Percentiles rank a stretch among this genome's conserved stretches.
phyloP scores from a whole-genome alignment of 2,329 filamentous ascomycete species.

The Graphilbum ipis-grandicollis region DNA sequence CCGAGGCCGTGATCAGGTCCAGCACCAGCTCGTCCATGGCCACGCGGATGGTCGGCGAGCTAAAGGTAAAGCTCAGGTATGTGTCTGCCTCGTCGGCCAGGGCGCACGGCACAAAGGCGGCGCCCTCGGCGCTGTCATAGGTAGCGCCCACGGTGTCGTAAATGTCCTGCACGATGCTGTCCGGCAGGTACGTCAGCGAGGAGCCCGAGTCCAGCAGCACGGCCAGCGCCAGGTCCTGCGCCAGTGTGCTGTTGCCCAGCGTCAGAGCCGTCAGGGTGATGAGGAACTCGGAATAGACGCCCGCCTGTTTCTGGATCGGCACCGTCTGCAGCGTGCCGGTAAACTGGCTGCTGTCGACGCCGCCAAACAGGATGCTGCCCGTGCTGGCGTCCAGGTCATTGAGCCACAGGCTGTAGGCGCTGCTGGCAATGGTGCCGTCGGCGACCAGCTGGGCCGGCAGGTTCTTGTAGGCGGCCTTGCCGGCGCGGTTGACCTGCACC shows the following conservation, averaged over 20 bases:
- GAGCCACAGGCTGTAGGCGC: conserved; percentile 58
- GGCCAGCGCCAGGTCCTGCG: conserved; percentile 33
- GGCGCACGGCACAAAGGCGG: conserved; percentile 45
- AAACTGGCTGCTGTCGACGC: conserved; percentile 52
- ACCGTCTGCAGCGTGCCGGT: conserved; percentile 45
- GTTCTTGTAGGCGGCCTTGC: conserved; percentile 43
- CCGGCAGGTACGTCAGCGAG: conserved; percentile 48
- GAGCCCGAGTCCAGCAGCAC: conserved; percentile 58
- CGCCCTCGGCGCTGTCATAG: conserved; percentile 32
- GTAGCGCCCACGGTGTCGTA: conserved; percentile 40
- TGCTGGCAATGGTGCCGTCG: conserved; percentile 42
- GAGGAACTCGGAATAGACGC: conserved; percentile 43
- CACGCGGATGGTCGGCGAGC: conserved; percentile 33
- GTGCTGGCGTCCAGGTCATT: conserved; percentile 50
- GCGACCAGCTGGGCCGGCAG: conserved; percentile 48
- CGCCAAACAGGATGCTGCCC: conserved; percentile 58
- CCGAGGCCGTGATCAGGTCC: conserved; percentile 27
- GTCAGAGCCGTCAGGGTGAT: conserved; percentile 48
- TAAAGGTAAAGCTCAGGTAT: conserved; percentile 36
- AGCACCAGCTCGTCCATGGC: conserved; percentile 42
- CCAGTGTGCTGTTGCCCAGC: conserved; percentile 24
- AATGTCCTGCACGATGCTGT: conserved; percentile 33
- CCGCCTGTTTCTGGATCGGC: conserved; percentile 40
- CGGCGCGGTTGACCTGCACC: conserved; percentile 45
- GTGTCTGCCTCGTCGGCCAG: conserved; percentile 22